Evolutionary conservation across 2,329 filamentous ascomycete species (phyloP).

Genomic region (Fusarium equiseti): DNA sequence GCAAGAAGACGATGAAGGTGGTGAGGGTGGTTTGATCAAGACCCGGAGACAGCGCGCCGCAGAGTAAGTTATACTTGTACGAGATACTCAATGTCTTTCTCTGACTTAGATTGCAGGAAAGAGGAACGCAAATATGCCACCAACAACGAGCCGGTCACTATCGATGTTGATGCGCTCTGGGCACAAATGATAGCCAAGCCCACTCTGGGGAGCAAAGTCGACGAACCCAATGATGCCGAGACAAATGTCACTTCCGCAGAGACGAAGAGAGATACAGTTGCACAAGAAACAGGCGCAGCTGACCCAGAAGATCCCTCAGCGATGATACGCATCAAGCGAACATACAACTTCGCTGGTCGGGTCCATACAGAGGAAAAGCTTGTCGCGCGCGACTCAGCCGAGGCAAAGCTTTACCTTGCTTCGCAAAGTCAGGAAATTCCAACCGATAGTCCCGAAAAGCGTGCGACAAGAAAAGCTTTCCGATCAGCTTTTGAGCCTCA

Average conservation of each 20-base stretch:
- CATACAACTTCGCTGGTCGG: slow-evolving; percentile 80
- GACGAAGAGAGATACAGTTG: slow-evolving; percentile 24
- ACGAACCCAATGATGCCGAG: slow-evolving; percentile 17
- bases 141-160: slow-evolving; percentile 70
- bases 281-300: background rate
- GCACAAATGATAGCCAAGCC: slow-evolving; percentile 69
- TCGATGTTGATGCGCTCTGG: slow-evolving; percentile 80
- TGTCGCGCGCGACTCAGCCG: slow-evolving; percentile 73
- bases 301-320: slow-evolving; percentile 48
- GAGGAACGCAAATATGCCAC: slow-evolving; percentile 67
- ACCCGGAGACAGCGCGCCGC: slow-evolving; percentile 76
- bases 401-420: slow-evolving; percentile 73
- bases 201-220: slow-evolving; percentile 9
- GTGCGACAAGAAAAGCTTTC: slow-evolving; percentile 66
- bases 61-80: slow-evolving; percentile 61
- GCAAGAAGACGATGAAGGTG: slow-evolving; percentile 63
- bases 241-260: slow-evolving; percentile 5
- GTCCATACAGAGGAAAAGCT: slow-evolving; percentile 79
- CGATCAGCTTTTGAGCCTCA: slow-evolving; percentile 73
- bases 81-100: background rate
- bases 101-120: slow-evolving; percentile 57
- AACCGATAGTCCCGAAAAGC: slow-evolving; percentile 54
- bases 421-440: slow-evolving; percentile 54
- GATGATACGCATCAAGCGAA: slow-evolving; percentile 75
- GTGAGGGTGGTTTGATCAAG: slow-evolving; percentile 75